Evolutionary conservation across 331 rosid species (phyloP), one percentile per base, ranked within the genome.

Genomic region (Stylosanthes scabra): DNA sequence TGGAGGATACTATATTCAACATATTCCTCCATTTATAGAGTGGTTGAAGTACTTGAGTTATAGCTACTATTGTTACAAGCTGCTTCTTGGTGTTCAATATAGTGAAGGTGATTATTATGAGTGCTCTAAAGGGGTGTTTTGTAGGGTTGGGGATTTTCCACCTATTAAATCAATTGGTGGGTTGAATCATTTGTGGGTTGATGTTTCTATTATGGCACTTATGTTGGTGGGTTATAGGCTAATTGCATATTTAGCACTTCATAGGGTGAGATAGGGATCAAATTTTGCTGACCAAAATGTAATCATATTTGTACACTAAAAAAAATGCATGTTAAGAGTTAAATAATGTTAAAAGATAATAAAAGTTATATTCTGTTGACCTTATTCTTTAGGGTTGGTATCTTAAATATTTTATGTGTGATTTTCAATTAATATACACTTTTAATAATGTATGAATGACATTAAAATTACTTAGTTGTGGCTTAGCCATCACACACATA

Each of bases 31-130:
- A 1, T 91, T 91, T 79, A 89, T 91, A 2, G 81, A 78, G 16
- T 91, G 97, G 97, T 74, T 91, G 7, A 91, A 89, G 86, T 91
- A 87, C 68, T 77, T 89, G 3, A 91, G 97, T 78, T 91, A 91
- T 46, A 91, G 96, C 82, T 91, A 84, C 76, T 91, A 91, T 49
- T 89, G 93, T 44, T 91, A 91, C 87, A 91, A 84, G 87, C 89
- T 91, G 13, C 88, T 91, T 47, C 80, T 91, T 7, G 97, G 97
- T 5, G 96, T 89, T 56, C 97, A 91, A 27, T 91, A 86, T 82
- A 20, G 51, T 27, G 90, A 89, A 13, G 84, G 59, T 37, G 97
- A 89, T 34, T 73, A 63, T 13, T 91, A 91, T 45, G 93, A 89
- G 75, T 91, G 97, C 82, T 80, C 91, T 29, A 80, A 75, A 5